Percentiles rank a stretch among this genome's conserved stretches.
Evolutionary conservation across 306 rosid species (phyloP).

Genomic region (Rosa persica): DNA sequence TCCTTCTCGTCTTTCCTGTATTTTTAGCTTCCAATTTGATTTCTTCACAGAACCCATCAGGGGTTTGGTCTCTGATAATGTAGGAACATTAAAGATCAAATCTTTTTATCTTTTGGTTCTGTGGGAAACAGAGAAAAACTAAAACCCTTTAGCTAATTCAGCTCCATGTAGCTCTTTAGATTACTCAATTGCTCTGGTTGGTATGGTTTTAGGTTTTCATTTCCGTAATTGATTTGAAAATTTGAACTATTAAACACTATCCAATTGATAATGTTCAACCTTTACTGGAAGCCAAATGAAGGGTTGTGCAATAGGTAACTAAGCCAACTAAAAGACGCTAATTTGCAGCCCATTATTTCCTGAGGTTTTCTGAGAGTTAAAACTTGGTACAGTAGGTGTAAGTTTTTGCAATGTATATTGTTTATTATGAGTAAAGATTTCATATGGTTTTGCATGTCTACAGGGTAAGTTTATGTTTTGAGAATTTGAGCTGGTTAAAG

Average conservation of each 20-base stretch:
- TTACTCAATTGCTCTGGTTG: conserved; percentile 5
- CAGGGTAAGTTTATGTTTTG: background rate
- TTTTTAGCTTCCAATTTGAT: background rate
- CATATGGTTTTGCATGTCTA: background rate
- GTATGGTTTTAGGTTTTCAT: background rate
- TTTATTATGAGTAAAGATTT: background rate
- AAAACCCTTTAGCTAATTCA: background rate
- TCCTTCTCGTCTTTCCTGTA: background rate
- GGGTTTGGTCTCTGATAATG: conserved; percentile 16
- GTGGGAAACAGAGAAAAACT: background rate
- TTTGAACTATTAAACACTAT: background rate
- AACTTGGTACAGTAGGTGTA: background rate
- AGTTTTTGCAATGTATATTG: background rate
- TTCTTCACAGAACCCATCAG: background rate
- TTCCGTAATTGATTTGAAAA: background rate
- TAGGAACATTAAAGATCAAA: background rate
- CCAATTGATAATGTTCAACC: background rate
- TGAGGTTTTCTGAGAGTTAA: background rate
- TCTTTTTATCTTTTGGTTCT: background rate
- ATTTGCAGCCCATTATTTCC: background rate
- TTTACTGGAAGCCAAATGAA: too few relatives aligned
- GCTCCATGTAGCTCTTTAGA: background rate
- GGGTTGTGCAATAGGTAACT: too few relatives aligned
- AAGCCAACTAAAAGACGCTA: background rate
- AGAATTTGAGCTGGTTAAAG: background rate